Percentiles rank a stretch among this genome's conserved stretches.
These are phyloP conservation scores for Cladorrhinum sp. DNA, from an alignment of 2,329 filamentous ascomycete genomes.

Conservation along the genomic window DNA sequence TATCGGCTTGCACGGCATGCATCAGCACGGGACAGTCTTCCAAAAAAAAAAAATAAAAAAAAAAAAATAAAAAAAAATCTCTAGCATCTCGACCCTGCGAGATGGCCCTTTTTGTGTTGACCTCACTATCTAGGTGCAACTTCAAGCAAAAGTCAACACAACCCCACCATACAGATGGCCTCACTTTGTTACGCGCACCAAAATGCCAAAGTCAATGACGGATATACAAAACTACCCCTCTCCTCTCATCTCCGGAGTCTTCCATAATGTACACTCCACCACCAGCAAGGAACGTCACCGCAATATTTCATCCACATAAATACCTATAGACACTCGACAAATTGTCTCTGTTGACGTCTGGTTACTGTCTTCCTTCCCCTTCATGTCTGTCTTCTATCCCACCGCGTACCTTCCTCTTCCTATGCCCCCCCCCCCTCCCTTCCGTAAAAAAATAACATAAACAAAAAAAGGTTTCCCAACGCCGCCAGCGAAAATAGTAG, in stretches of 20 bases:
- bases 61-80: neutral
- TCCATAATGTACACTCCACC: neutral
- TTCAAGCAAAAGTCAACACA: neutral
- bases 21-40: no score
- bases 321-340: neutral
- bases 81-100: neutral
- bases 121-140: no score
- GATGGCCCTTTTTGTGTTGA: neutral
- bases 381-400: neutral
- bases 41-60: no score
- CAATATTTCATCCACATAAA: neutral
- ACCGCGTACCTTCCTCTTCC: neutral
- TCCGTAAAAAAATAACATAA: neutral
- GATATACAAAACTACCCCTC: neutral
- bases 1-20: no score
- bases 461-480: neutral
- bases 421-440: neutral
- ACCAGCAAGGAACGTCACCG: neutral
- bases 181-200: no score
- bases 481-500: neutral
- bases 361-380: neutral
- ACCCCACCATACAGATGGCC: neutral
- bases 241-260: neutral
- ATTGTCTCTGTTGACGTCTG: neutral
- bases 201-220: neutral